Evolutionary conservation across 1,284 basidiomycete species (phyloP).

Genomic region (Cryptococcus maquisensis): DNA sequence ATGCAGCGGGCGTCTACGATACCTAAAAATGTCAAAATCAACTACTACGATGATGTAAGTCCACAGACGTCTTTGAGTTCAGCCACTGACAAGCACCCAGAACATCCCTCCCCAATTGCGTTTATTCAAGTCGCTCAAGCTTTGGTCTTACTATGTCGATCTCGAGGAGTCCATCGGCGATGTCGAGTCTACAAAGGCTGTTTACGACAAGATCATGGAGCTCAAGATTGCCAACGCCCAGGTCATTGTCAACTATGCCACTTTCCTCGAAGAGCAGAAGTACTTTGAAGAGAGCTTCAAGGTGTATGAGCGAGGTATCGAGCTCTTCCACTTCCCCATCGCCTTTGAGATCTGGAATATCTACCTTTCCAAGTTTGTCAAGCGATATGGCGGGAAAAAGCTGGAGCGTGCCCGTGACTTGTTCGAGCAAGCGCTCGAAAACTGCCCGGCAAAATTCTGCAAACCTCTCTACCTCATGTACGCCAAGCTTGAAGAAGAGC

Average conservation of each 20-base stretch:
- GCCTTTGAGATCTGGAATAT: constrained; percentile 99
- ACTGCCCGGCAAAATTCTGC: constrained; percentile 90
- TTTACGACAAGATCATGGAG: constrained; percentile 96
- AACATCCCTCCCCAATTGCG: constrained; percentile 84
- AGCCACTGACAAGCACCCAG: constrained; percentile 2
- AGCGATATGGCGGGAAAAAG: constrained; percentile 91
- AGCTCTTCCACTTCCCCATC: constrained; percentile 95
- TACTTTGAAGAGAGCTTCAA: constrained; percentile 99
- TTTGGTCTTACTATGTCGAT: constrained; percentile 99
- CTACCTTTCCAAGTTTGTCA: constrained; percentile 94
- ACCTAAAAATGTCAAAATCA: constrained; percentile 84
- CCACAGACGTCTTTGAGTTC: neutral
- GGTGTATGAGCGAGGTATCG: constrained; percentile 95
- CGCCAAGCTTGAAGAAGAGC: constrained; percentile 87
- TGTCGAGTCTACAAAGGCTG: constrained; percentile 83
- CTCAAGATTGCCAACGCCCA: constrained; percentile 98
- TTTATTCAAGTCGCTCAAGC: constrained; percentile 94
- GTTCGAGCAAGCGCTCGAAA: constrained; percentile 95
- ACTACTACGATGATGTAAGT: constrained; percentile 90
- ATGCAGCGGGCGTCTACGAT: constrained; percentile 93
- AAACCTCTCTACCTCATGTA: constrained; percentile 96
- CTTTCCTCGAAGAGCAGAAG: constrained; percentile 93
- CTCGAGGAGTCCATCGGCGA: constrained; percentile 94
- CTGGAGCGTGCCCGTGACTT: constrained; percentile 91
- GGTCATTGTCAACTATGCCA: constrained; percentile 94